Conservation (phyloP, 2,329 filamentous ascomycete species). For the Ophiostoma ips region DNA sequence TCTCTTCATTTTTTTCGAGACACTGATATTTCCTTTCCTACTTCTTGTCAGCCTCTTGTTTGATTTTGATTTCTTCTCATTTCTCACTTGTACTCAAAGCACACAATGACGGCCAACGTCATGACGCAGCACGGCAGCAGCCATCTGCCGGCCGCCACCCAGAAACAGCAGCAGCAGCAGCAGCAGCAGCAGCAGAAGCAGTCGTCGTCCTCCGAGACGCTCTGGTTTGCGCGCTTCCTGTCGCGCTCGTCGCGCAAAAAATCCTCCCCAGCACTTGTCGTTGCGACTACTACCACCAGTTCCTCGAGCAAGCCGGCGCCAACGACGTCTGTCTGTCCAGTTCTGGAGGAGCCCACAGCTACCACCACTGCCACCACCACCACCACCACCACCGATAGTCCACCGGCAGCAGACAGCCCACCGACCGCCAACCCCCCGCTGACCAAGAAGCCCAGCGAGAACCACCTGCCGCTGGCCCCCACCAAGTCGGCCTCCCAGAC, state of each 20-base stretch:
- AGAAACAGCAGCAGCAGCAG: not conserved
- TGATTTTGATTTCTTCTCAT: not conserved
- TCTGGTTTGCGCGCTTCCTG: conserved; percentile 4
- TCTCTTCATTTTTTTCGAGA: not conserved
- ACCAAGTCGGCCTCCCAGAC: not conserved
- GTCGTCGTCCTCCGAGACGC: not conserved
- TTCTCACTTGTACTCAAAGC: not conserved
- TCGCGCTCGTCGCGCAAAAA: not conserved
- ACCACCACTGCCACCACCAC: not conserved
- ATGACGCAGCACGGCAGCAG: not conserved
- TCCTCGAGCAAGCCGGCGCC: not conserved
- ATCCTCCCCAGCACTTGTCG: not conserved
- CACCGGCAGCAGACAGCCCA: too few relatives aligned
- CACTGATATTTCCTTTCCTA: not conserved
- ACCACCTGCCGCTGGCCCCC: not conserved
- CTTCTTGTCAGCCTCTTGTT: too few relatives aligned
- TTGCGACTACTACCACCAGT: too few relatives aligned
- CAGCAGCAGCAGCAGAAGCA: not conserved
- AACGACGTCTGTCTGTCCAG: not conserved
- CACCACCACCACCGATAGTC: not conserved
- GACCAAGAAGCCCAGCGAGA: not conserved
- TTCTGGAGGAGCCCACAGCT: not conserved
- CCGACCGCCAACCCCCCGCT: too few relatives aligned
- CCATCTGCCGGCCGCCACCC: not conserved
- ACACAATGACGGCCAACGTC: not conserved